Conservation (phyloP, 331 rosid species). For the Ulmus americana region DNA sequence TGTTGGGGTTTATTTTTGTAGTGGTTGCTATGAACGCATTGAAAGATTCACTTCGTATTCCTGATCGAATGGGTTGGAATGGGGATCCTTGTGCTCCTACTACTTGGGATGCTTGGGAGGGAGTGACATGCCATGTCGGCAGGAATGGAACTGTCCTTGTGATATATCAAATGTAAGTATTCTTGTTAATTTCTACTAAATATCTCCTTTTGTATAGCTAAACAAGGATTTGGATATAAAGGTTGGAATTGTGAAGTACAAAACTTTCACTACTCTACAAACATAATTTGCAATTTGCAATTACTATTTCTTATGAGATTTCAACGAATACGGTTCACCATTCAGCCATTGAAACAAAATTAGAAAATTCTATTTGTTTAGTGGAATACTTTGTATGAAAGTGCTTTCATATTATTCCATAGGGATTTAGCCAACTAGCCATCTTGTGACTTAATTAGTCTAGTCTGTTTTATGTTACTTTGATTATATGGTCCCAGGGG, state of each 20-base stretch:
- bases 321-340: background rate
- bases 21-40: constrained; percentile 74
- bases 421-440: background rate
- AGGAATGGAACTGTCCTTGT: constrained; percentile 48
- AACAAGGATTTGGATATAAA: background rate
- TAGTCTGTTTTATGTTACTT: background rate
- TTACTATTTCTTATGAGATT: background rate
- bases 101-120: constrained; percentile 99
- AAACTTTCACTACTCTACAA: background rate
- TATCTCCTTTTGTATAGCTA: background rate
- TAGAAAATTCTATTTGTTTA: too few species aligned
- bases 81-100: constrained; percentile 99
- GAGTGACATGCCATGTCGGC: constrained; percentile 72
- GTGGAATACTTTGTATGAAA: too few species aligned
- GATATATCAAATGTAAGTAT: constrained; percentile 72
- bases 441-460: background rate
- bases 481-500: background rate
- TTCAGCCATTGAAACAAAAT: background rate
- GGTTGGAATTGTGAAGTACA: background rate
- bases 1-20: constrained; percentile 28
- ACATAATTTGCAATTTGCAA: background rate
- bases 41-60: constrained; percentile 77
- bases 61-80: constrained; percentile 98
- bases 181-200: constrained; percentile 14
- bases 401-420: background rate